phyloP scores from a whole-genome alignment of 169 alveolate species.

The Theileria luwenshuni region DNA sequence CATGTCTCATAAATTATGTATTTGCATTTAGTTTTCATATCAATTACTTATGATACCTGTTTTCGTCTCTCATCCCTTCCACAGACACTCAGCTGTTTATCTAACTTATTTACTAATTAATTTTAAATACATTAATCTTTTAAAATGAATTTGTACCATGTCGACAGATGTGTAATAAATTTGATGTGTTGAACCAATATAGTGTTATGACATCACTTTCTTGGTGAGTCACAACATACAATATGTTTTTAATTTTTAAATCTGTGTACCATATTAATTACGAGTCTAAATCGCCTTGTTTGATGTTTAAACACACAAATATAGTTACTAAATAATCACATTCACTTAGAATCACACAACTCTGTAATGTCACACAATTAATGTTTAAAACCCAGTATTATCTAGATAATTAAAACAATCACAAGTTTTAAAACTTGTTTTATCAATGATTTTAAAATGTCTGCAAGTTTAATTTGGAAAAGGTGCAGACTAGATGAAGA shows the following conservation, averaged over 20 bases:
- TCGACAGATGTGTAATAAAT: background rate
- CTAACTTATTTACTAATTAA: too few relatives aligned
- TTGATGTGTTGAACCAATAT: background rate
- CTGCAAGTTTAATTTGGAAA: slow-evolving; percentile 53
- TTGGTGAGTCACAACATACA: background rate
- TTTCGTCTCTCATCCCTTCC: too few relatives aligned
- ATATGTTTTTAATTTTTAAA: too few relatives aligned
- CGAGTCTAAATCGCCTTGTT: background rate
- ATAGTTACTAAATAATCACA: background rate
- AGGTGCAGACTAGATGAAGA: slow-evolving; percentile 47
- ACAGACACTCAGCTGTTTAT: background rate
- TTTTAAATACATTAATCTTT: too few relatives aligned
- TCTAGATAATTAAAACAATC: background rate
- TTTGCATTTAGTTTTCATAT: too few relatives aligned
- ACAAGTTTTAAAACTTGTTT: background rate
- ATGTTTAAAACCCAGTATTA: background rate
- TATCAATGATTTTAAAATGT: slow-evolving; percentile 15
- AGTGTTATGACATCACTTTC: background rate
- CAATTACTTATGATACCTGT: too few relatives aligned
- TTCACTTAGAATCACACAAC: background rate
- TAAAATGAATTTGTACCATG: background rate
- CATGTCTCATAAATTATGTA: too few relatives aligned
- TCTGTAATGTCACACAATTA: too few relatives aligned
- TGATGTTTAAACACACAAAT: background rate
- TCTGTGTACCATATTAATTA: background rate